Evolutionary conservation across 1,284 basidiomycete species (phyloP), one percentile per base, ranked within the genome.

Genomic region (Fomitopsis schrenkii): DNA sequence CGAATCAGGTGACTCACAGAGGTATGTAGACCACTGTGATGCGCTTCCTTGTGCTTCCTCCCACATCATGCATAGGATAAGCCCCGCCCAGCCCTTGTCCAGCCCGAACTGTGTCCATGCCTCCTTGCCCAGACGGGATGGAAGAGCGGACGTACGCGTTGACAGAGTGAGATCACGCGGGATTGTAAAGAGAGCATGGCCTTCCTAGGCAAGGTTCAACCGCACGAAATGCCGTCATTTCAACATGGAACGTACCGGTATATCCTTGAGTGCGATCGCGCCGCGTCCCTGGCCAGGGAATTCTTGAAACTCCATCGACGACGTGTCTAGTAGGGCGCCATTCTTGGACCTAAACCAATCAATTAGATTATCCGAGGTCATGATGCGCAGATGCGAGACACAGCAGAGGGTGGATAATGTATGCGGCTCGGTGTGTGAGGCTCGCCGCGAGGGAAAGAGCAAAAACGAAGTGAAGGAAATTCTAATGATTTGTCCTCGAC

Each of bases 1-100:
- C 19, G 45, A 30, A 1, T 7, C 28, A 30, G 26, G 14, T 26
- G 7, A 33, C 83, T 58, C 63, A 92, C 91, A 76, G 17, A 94
- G 76, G 75, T 94, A 94, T 5, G 77, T 80, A 9, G 72, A 71
- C 93, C 93, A 94, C 62, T 76, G 83, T 48, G 88, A 93, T 26
- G 78, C 69, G 7, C 71, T 46, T 0, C 84, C 85, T 61, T 76
- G 77, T 3, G 86, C 81, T 57, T 85, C 84, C 74, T 98, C 97
- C 90, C 92, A 98, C 91, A 98, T 94, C 88, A 98, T 91, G 65
- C 90, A 93, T 26, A 98, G 78, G 62, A 98, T 98, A 45, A 98
- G 78, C 1, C 91, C 91, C 1, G 84, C 78, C 96, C 96, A 98
- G 1, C 94, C 93, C 58, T 82, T 77, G 57, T 88, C 80, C 59